Conservation (phyloP, 2,329 filamentous ascomycete species). For the Aureobasidium sp. region DNA sequence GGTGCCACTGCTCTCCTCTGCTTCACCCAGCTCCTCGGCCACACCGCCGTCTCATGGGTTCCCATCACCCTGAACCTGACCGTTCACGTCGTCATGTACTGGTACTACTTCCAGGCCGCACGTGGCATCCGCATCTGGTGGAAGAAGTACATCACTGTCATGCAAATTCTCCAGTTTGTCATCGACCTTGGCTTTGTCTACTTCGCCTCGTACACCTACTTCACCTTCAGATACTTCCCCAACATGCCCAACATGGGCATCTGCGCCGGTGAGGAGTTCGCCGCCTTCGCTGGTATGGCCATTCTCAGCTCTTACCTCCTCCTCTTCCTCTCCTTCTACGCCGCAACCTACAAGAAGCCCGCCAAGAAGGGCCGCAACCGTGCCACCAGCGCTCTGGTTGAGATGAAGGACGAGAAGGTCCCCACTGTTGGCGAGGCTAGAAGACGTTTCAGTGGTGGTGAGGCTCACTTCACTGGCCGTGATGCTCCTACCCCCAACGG, state of each 20-base stretch:
- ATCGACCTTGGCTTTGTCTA: slow-evolving; percentile 98
- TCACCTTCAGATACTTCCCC: slow-evolving; percentile 82
- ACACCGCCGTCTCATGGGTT: slow-evolving; percentile 92
- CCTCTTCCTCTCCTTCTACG: slow-evolving; percentile 98
- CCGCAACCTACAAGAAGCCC: slow-evolving; percentile 89
- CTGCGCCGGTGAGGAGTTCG: slow-evolving; percentile 95
- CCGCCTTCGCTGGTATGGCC: slow-evolving; percentile 82
- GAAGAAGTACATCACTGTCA: slow-evolving; percentile 99
- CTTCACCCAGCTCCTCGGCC: slow-evolving; percentile 93
- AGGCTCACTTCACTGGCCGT: slow-evolving; percentile 23
- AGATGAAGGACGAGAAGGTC: slow-evolving; percentile 69
- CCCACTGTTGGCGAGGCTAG: slow-evolving; percentile 47
- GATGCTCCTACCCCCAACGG: slow-evolving; percentile 47
- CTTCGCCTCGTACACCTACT: slow-evolving; percentile 99
- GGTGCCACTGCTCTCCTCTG: slow-evolving; percentile 93
- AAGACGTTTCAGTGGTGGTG: slow-evolving; percentile 44
- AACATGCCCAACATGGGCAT: slow-evolving; percentile 76
- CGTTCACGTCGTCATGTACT: slow-evolving; percentile 99
- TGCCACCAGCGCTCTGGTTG: slow-evolving; percentile 77
- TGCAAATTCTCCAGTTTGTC: slow-evolving; percentile 95
- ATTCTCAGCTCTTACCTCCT: slow-evolving; percentile 93
- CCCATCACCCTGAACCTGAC: slow-evolving; percentile 85
- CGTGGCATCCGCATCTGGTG: slow-evolving; percentile 95
- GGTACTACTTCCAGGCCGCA: slow-evolving; percentile 99
- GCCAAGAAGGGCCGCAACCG: slow-evolving; percentile 65